Evolutionary conservation across 306 rosid genomes (phyloP).

Genomic region (Ochetophila trinervis): DNA sequence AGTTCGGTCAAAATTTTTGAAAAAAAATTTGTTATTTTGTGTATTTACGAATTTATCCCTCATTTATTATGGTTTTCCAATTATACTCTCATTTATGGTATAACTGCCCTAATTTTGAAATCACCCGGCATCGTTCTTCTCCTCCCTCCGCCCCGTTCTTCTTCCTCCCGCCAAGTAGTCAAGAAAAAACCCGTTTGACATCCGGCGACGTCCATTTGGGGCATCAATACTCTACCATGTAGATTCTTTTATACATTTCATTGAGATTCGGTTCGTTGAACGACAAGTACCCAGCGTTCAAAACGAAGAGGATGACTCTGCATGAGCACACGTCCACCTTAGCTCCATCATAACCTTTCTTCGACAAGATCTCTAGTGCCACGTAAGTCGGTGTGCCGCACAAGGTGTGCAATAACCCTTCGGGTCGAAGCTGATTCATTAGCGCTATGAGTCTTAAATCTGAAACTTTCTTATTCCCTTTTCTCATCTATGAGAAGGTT

Average conservation of each 20-base stretch:
- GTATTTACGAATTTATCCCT: no score
- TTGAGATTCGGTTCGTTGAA: conserved; percentile 70
- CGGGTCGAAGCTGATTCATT: conserved; percentile 45
- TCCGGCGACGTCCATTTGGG: conserved; percentile 67
- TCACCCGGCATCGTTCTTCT: no score
- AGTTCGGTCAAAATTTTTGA: no score
- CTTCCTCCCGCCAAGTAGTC: conserved; percentile 53
- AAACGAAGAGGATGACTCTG: conserved; percentile 55
- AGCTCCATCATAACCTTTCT: conserved; percentile 71
- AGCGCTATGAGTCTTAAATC: conserved; percentile 74
- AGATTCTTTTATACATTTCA: conserved; percentile 67
- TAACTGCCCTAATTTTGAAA: no score
- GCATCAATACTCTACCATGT: conserved; percentile 60
- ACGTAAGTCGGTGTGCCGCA: conserved; percentile 88
- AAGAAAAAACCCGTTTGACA: conserved; percentile 40
- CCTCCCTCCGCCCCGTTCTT: no score
- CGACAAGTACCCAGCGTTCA: conserved; percentile 66
- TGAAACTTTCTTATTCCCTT: conserved; percentile 50
- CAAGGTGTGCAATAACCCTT: conserved; percentile 65
- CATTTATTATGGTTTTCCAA: no score
- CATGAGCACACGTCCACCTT: conserved; percentile 72
- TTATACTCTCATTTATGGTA: no score
- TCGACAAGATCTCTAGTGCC: conserved; percentile 74
- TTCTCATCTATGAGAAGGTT: conserved; percentile 56
- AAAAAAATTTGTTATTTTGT: no score